Evolutionary conservation across 2,329 filamentous ascomycete species (phyloP).

Genomic region (Beauveria sp.): DNA sequence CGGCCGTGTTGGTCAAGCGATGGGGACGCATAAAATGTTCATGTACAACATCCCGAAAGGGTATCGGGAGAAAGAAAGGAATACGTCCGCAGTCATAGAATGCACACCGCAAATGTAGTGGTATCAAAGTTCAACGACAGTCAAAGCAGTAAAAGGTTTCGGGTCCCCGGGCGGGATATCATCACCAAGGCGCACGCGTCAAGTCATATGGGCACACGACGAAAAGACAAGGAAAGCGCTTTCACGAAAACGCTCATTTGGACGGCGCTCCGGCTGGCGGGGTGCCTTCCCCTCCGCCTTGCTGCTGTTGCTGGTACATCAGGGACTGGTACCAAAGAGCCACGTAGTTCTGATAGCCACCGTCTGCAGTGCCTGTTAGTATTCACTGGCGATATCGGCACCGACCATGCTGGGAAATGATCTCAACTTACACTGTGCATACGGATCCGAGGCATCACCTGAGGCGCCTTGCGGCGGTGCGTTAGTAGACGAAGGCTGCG

Average conservation of each 20-base stretch:
- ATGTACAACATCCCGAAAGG: not conserved
- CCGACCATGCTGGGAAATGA: constrained; percentile 13
- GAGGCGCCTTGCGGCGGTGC: constrained; percentile 36
- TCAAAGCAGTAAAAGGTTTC: not conserved
- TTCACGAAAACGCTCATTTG: constrained; percentile 26
- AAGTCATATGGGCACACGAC: not conserved
- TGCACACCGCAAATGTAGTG: not conserved
- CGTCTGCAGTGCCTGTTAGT: constrained; percentile 43
- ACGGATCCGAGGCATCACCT: constrained; percentile 53
- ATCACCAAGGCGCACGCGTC: not conserved
- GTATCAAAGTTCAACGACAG: not conserved
- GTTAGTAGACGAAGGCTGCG: constrained; percentile 36
- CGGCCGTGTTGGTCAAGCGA: not conserved
- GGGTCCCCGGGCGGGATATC: not conserved
- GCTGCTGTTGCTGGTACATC: constrained; percentile 35
- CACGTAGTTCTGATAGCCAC: constrained; percentile 74
- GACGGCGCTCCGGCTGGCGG: constrained; percentile 24
- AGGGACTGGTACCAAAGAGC: constrained; percentile 73
- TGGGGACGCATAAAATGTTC: not conserved
- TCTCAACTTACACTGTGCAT: constrained; percentile 58
- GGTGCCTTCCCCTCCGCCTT: constrained; percentile 26
- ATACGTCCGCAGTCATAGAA: not conserved
- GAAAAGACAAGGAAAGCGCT: not conserved
- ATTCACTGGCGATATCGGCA: constrained; percentile 6
- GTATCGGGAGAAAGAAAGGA: not conserved